Evolutionary conservation across 352 stramenopile genomes (phyloP), one percentile per base, ranked within the genome.

Genomic region (Pythium myriotylum): DNA sequence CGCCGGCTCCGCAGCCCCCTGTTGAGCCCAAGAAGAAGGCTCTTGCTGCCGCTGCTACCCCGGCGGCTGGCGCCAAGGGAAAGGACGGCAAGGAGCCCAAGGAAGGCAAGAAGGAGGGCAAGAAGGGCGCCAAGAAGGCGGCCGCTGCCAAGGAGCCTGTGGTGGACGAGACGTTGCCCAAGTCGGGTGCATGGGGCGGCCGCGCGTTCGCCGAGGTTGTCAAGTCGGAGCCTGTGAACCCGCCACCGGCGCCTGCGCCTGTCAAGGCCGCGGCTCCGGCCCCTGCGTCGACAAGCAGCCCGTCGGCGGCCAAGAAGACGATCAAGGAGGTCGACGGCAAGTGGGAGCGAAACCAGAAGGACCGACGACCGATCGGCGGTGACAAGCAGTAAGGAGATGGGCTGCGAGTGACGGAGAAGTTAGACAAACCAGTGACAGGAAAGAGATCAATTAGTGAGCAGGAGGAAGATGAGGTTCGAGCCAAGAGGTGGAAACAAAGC

Each of bases 171-270:
- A 67, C 71, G 27, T 39, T 88, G 48, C 77, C 83, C 17, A 90
- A 86, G 70, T 39, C 83, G 7, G 85, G 85, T 52, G 85, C 81
- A 32, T 94, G 85, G 85, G 85, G 85, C 33, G 83, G 80, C 27
- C 85, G 85, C 35, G 90, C 89, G 67, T 94, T 94, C 46, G 60
- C 91, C 46, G 85, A 94, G 56, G 83, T 94, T 16, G 85, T 94
- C 47, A 94, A 91, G 72, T 76, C 83, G 61, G 81, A 92, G 47
- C 81, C 80, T 19, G 58, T 71, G 65, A 68, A 60, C 49, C 73
- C 74, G 7, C 71, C 72, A 50, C 59, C 69, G 32, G 61, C 66
- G 29, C 63, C 68, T 17, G 73, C 74, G 49, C 29, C 29, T 35
- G 49, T 42, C 29, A 59, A 68, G 17, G 19, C 62, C 6, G 24